Evolutionary conservation across 2,329 filamentous ascomycete species (phyloP).

Genomic region (Mycosphaerella sp.): DNA sequence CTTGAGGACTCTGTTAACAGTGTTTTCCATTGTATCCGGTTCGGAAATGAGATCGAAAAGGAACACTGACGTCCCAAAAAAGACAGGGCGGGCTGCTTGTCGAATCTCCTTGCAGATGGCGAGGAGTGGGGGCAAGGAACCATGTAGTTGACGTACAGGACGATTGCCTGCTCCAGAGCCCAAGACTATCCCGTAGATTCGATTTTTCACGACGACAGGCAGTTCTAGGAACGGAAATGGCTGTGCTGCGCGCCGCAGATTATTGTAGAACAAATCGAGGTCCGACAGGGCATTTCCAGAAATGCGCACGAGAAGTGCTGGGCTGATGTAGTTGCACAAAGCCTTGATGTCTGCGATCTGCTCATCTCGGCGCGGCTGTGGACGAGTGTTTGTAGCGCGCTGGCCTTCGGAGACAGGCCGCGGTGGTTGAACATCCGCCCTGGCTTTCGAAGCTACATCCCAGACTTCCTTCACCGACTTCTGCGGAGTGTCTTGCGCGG

Average conservation of each 20-base stretch:
- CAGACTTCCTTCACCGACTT: constrained; percentile 81
- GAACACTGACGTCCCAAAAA: not conserved
- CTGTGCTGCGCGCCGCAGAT: no score
- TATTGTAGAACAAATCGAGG: not conserved
- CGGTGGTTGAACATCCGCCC: constrained; percentile 18
- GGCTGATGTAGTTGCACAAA: not conserved
- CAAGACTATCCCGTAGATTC: not conserved
- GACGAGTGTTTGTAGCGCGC: not conserved
- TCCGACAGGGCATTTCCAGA: not conserved
- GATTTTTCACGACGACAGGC: not conserved
- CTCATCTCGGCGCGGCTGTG: not conserved
- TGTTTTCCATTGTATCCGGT: not conserved
- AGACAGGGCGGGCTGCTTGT: not conserved
- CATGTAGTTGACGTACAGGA: not conserved
- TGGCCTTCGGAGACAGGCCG: not conserved
- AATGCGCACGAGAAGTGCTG: not conserved
- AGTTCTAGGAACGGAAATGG: not conserved
- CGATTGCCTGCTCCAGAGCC: not conserved
- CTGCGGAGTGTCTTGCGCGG: constrained; percentile 74
- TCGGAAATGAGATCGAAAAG: not conserved
- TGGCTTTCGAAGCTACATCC: constrained; percentile 64
- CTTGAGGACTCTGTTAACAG: not conserved
- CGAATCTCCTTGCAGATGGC: not conserved
- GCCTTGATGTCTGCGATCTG: not conserved
- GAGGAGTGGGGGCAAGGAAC: not conserved